Percentiles rank a stretch among this genome's conserved stretches.
These are phyloP conservation scores for Aspergillus calidoustus DNA, from an alignment of 2,329 filamentous ascomycete species.

Conservation along the genomic window DNA sequence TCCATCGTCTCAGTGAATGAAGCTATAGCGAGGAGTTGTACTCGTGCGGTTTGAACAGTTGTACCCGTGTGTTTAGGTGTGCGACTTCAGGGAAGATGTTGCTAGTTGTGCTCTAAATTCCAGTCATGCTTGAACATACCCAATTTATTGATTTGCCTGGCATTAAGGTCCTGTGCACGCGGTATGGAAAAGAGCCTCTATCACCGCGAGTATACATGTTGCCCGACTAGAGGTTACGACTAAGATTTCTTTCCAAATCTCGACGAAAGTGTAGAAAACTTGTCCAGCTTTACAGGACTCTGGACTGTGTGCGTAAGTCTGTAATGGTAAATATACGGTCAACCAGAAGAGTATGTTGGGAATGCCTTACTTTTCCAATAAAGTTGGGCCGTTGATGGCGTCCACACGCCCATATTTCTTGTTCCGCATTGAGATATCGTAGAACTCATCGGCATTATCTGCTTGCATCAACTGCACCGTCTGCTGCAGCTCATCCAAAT, in stretches of 20 bases:
- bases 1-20: background rate
- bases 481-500: constrained; percentile 90
- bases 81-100: background rate
- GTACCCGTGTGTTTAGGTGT: background rate
- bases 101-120: constrained; percentile 5
- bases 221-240: background rate
- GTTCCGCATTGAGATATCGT: constrained; percentile 85
- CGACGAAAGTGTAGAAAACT: constrained; percentile 74
- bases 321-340: constrained; percentile 26
- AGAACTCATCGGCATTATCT: constrained; percentile 96
- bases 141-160: constrained; percentile 1
- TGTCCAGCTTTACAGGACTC: constrained; percentile 63
- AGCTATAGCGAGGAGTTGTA: too few relatives aligned
- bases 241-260: constrained; percentile 67
- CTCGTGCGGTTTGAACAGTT: background rate
- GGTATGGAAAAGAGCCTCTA: background rate
- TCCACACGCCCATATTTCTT: constrained; percentile 94
- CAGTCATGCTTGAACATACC: constrained; percentile 8
- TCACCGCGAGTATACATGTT: background rate
- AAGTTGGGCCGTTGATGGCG: constrained; percentile 80
- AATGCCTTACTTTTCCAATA: constrained; percentile 83
- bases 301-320: constrained; percentile 69
- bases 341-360: background rate
- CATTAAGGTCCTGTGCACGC: background rate
- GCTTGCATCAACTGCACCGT: constrained; percentile 84